These are phyloP conservation scores for Bimuria novae-zelandiae DNA, from an alignment of 2,329 filamentous ascomycete species.

Conservation along the genomic window DNA sequence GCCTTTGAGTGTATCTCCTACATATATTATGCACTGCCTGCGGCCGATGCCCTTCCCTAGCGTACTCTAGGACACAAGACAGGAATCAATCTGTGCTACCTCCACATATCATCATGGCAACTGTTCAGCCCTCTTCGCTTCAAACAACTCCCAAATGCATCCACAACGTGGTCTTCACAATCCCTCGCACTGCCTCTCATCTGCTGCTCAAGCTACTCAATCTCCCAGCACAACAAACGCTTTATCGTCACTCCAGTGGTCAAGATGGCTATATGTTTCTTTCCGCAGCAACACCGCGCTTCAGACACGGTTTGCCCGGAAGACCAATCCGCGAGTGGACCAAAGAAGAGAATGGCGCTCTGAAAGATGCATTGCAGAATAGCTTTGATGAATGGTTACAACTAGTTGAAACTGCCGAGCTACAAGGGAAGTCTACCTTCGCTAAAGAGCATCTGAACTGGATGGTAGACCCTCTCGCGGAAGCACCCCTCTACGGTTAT, in stretches of 20 bases:
- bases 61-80: no score
- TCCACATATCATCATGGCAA: not conserved
- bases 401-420: slow-evolving; percentile 9
- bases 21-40: no score
- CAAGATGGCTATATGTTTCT: slow-evolving; percentile 30
- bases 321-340: slow-evolving; percentile 16
- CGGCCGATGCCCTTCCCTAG: no score
- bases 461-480: slow-evolving; percentile 15
- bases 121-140: not conserved
- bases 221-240: slow-evolving; percentile 19
- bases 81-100: not conserved
- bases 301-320: slow-evolving; percentile 11
- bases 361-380: slow-evolving; percentile 11
- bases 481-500: slow-evolving; percentile 13
- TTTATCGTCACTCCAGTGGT: slow-evolving; percentile 16
- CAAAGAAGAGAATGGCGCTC: not conserved
- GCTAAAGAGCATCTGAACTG: slow-evolving; percentile 29
- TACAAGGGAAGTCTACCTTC: slow-evolving; percentile 14
- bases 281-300: slow-evolving; percentile 12
- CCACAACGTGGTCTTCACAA: slow-evolving; percentile 26
- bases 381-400: slow-evolving; percentile 9
- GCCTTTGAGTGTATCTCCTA: no score
- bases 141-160: not conserved
- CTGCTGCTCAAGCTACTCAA: slow-evolving; percentile 28
- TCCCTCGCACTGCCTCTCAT: slow-evolving; percentile 30